Conservation (phyloP, 1,284 basidiomycete species). For the Rugosomyces carneus region DNA sequence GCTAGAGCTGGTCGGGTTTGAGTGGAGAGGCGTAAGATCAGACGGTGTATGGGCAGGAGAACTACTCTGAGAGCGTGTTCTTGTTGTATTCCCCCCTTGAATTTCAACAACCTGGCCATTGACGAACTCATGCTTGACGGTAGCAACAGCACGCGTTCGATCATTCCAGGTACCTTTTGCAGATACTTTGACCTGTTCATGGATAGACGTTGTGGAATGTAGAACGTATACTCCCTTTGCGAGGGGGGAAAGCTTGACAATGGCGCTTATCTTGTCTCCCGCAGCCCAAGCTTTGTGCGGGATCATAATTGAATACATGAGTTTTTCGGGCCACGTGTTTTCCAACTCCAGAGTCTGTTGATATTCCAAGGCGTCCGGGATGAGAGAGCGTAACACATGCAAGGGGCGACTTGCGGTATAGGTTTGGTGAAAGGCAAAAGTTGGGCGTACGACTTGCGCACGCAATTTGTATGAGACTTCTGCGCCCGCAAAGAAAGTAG, state of each 20-base stretch:
- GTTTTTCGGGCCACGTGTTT: conserved; percentile 93
- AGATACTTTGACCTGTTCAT: conserved; percentile 70
- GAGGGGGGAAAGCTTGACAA: conserved; percentile 84
- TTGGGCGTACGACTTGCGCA: conserved; percentile 71
- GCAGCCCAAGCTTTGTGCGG: conserved; percentile 90
- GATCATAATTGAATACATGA: conserved; percentile 86
- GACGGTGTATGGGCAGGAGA: conserved; percentile 11
- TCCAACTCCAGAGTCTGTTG: conserved; percentile 93
- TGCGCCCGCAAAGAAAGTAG: conserved; percentile 53
- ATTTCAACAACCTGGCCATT: conserved; percentile 53
- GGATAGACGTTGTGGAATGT: conserved; percentile 62
- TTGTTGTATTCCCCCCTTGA: conserved; percentile 5
- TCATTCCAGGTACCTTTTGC: conserved; percentile 53
- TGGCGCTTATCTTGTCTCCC: conserved; percentile 75
- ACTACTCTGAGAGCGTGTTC: conserved; percentile 5
- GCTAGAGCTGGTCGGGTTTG: conserved; percentile 8
- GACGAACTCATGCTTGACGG: conserved; percentile 66
- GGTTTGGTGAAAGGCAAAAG: conserved; percentile 58
- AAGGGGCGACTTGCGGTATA: conserved; percentile 60
- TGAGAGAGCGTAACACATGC: conserved; percentile 67
- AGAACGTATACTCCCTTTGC: conserved; percentile 78
- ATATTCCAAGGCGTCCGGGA: conserved; percentile 84
- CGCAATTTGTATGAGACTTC: conserved; percentile 83
- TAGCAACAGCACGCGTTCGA: conserved; percentile 56
- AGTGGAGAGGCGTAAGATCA: conserved; percentile 4